Conservation (phyloP, 2,329 filamentous ascomycete species). For the Talaromyces sp. region DNA sequence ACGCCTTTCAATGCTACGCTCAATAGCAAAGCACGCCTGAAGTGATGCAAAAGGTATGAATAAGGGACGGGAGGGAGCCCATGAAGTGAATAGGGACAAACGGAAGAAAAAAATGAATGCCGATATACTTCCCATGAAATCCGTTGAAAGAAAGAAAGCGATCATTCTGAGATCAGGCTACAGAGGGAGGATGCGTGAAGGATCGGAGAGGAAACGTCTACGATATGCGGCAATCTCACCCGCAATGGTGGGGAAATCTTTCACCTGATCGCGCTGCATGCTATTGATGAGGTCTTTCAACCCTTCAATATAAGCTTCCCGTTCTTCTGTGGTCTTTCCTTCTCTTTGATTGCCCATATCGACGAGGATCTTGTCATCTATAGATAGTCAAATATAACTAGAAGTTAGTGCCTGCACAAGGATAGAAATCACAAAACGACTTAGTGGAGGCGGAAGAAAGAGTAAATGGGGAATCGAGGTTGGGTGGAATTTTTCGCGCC, state of each 20-base stretch:
- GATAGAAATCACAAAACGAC: neutral
- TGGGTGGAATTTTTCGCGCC: slow-evolving; percentile 23
- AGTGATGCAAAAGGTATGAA: slow-evolving; percentile 16
- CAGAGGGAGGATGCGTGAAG: slow-evolving; percentile 45
- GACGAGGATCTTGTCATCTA: slow-evolving; percentile 52
- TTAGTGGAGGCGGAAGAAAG: neutral
- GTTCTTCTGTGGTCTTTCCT: slow-evolving; percentile 44
- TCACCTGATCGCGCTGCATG: slow-evolving; percentile 48
- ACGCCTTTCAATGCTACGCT: slow-evolving; percentile 25
- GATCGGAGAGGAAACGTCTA: slow-evolving; percentile 48
- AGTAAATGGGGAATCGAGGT: slow-evolving; percentile 18
- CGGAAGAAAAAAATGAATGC: slow-evolving; percentile 5
- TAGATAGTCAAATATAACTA: slow-evolving; percentile 15
- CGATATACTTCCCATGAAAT: neutral
- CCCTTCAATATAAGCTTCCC: slow-evolving; percentile 43
- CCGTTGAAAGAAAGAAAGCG: neutral
- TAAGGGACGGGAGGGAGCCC: slow-evolving; percentile 8
- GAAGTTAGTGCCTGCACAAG: slow-evolving; percentile 13
- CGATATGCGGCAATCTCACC: slow-evolving; percentile 50
- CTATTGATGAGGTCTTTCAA: slow-evolving; percentile 49
- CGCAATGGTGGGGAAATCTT: slow-evolving; percentile 49
- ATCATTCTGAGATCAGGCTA: slow-evolving; percentile 29
- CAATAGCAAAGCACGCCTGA: slow-evolving; percentile 18
- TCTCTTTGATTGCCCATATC: slow-evolving; percentile 48
- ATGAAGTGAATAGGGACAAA: slow-evolving; percentile 20